phyloP scores from a whole-genome alignment of 495 filamentous ascomycete species.

The Lasiosphaeria ovina region DNA sequence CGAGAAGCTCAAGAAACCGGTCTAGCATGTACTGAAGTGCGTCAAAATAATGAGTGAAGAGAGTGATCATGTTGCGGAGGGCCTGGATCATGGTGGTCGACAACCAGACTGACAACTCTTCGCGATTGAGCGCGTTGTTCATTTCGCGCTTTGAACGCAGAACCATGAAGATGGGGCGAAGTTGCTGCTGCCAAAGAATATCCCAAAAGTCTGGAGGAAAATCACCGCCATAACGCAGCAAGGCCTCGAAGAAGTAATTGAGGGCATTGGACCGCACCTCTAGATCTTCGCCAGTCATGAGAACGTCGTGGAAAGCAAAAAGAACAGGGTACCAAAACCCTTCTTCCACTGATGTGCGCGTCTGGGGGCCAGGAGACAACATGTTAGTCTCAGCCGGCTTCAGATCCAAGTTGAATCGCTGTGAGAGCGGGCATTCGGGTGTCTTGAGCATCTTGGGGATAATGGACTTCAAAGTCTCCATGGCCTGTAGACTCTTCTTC shows the following conservation, averaged over 20 bases:
- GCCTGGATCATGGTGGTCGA: constrained; percentile 99
- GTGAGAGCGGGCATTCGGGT: constrained; percentile 88
- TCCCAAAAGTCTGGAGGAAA: constrained; percentile 98
- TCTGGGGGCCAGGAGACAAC: constrained; percentile 43
- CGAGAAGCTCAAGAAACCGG: constrained; percentile 86
- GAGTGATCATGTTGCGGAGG: constrained; percentile 92
- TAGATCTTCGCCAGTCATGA: constrained; percentile 99
- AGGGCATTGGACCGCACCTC: constrained; percentile 93
- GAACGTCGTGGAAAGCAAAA: constrained; percentile 96
- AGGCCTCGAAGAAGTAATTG: constrained; percentile 91
- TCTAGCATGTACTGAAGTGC: constrained; percentile 95
- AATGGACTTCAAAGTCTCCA: constrained; percentile 88
- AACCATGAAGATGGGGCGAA: constrained; percentile 98
- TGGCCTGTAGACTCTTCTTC: constrained; percentile 95
- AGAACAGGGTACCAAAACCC: constrained; percentile 98
- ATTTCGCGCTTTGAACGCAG: constrained; percentile 94
- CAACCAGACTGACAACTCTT: constrained; percentile 97
- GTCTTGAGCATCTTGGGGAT: constrained; percentile 93
- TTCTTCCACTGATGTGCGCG: constrained; percentile 76
- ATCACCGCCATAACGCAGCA: constrained; percentile 84
- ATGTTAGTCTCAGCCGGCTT: constrained; percentile 31
- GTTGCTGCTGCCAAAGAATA: constrained; percentile 91
- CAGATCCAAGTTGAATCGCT: constrained; percentile 36
- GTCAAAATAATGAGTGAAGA: constrained; percentile 98
- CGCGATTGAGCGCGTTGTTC: constrained; percentile 86